These are phyloP conservation scores for Mortierella sp. DNA, from an alignment of 371 early-diverging fungal species.

Conservation along the genomic window DNA sequence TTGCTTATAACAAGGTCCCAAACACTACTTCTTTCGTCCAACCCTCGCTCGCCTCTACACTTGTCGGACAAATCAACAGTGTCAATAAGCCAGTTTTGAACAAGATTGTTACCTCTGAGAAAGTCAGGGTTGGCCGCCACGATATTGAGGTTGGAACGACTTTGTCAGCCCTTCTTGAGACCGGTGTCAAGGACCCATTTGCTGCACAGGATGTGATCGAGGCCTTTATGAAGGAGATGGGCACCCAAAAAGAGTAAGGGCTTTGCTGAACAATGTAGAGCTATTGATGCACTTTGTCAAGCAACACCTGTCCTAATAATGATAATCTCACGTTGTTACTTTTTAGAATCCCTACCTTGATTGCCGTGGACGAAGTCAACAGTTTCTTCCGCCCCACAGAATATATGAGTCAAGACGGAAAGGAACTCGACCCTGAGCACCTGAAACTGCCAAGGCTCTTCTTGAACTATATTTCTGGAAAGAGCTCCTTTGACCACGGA, in stretches of 20 bases:
- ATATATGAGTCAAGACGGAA: slow-evolving; percentile 47
- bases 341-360: slow-evolving; percentile 48
- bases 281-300: neutral
- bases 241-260: slow-evolving; percentile 42
- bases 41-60: slow-evolving; percentile 49
- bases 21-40: slow-evolving; percentile 50
- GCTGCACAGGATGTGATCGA: slow-evolving; percentile 59
- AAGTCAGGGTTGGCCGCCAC: slow-evolving; percentile 43
- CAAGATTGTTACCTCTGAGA: slow-evolving; percentile 44
- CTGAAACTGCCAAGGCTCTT: slow-evolving; percentile 49
- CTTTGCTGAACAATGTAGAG: neutral
- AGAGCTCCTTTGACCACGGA: slow-evolving; percentile 50
- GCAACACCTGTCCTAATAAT: neutral
- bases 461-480: slow-evolving; percentile 58
- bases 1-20: slow-evolving; percentile 50
- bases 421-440: slow-evolving; percentile 53
- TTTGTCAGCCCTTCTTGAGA: slow-evolving; percentile 41
- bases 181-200: slow-evolving; percentile 51
- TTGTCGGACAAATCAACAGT: slow-evolving; percentile 51
- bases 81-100: slow-evolving; percentile 44
- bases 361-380: slow-evolving; percentile 60
- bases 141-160: slow-evolving; percentile 46
- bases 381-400: slow-evolving; percentile 55
- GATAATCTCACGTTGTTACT: neutral
- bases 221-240: slow-evolving; percentile 55